Evolutionary conservation across 345 rosid genomes (phyloP), one percentile per base, ranked within the genome.

Genomic region (Jatropha curcas): DNA sequence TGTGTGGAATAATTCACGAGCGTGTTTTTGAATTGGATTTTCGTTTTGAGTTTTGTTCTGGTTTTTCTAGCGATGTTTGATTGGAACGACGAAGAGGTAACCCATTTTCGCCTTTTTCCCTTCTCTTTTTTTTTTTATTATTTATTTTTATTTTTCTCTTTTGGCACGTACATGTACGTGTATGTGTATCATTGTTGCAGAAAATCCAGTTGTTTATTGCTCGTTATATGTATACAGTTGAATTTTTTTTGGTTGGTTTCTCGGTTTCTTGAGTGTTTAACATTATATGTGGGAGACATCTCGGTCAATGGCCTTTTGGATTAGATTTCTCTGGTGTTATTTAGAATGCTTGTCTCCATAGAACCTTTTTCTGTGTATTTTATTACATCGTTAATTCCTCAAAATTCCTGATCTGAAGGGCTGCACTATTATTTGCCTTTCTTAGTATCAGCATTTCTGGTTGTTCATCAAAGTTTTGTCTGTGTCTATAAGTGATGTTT

Each of bases 31-130:
- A 78, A 55, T 83, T 76, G 65, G 75, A 66, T 66, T 68, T 52
- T 72, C 72, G 28, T 28, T 76, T 67, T 66, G 73, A 71, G 75
- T 68, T 81, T 74, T 64, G 74, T 71, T 74, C 70, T 58, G 56
- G 52, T 41, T 76, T 82, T 43, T 71, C 53, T 50, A 82, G 86
- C 85, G 76, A 95, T 95, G 99, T 95, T 92, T 92, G 96, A 95
- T 82, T 95, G 98, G 99, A 89, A 89, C 92, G 99, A 92, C 79
- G 98, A 87, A 79, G 99, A 95, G 97, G 98, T 94, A 77, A 71
- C 4, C 59, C 19, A 20, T 50, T 33, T 25, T 31, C 19, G 20
- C 6, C 31, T 33, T 33, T 14, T 31, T n/a, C n/a, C n/a, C n/a
- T n/a, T n/a, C n/a, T n/a, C n/a, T n/a, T n/a, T n/a, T n/a, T n/a